These are phyloP conservation scores for Ambrosia hybrid DNA, from an alignment of 140 eudicot species.

Conservation along the genomic window DNA sequence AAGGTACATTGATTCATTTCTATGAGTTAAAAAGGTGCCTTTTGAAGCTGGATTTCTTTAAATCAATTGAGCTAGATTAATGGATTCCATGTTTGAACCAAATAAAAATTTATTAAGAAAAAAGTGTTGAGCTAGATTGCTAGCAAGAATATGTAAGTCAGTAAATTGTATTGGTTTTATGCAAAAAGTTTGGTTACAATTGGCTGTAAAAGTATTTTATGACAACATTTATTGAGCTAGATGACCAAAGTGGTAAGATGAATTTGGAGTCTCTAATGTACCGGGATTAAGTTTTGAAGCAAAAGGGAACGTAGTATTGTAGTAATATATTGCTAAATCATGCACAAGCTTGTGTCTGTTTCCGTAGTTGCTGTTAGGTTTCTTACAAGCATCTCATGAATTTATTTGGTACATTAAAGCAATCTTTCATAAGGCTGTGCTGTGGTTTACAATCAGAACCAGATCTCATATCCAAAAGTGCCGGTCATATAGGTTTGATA, in stretches of 20 bases:
- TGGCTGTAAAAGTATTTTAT: neutral
- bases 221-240: conserved; percentile 1
- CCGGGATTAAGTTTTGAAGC: neutral
- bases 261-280: neutral
- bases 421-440: neutral
- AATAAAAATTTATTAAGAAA: no score
- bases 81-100: no score
- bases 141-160: neutral
- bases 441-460: neutral
- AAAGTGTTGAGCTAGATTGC: no score
- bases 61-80: no score
- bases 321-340: neutral
- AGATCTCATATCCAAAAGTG: neutral
- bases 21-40: no score
- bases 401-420: neutral
- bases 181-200: neutral
- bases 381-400: conserved; percentile 5
- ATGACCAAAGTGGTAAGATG: conserved; percentile 2
- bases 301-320: neutral
- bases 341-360: conserved; percentile 1
- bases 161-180: neutral
- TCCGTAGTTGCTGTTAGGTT: neutral
- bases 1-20: conserved; percentile 45
- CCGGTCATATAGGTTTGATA: no score
- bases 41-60: no score